Conservation (phyloP, 2,329 filamentous ascomycete genomes). For the Venturia carpophila region DNA sequence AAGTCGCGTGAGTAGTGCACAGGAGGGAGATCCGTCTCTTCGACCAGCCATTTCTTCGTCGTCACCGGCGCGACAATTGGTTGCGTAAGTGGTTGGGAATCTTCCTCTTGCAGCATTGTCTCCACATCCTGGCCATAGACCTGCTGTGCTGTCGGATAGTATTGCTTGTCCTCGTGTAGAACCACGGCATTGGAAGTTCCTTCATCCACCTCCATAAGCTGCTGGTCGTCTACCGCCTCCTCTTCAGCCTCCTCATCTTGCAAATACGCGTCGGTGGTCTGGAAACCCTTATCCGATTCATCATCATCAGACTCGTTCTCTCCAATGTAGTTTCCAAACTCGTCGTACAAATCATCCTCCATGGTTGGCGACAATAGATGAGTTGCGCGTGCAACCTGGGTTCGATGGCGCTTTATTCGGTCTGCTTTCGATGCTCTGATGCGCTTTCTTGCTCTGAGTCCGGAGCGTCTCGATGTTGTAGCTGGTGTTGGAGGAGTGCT, state of each 20-base stretch:
- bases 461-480: background rate
- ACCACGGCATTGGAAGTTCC: constrained; percentile 95
- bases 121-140: constrained; percentile 93
- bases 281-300: constrained; percentile 70
- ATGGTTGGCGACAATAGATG: constrained; percentile 39
- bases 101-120: constrained; percentile 92
- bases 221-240: constrained; percentile 53
- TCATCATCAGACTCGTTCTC: constrained; percentile 85
- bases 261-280: constrained; percentile 66
- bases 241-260: constrained; percentile 57
- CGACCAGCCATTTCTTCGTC: constrained; percentile 90
- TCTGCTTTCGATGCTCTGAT: background rate
- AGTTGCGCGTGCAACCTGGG: background rate
- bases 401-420: background rate
- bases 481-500: background rate
- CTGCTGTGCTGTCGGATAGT: constrained; percentile 96
- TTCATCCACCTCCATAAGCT: constrained; percentile 87
- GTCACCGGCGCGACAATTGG: constrained; percentile 91
- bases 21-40: constrained; percentile 82
- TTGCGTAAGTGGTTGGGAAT: constrained; percentile 83
- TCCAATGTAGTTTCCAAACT: constrained; percentile 99
- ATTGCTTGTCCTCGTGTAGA: constrained; percentile 97
- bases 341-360: constrained; percentile 89
- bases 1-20: constrained; percentile 85
- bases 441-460: background rate